Conservation (phyloP, 2,329 filamentous ascomycete genomes). For the Penicillium concentricum region DNA sequence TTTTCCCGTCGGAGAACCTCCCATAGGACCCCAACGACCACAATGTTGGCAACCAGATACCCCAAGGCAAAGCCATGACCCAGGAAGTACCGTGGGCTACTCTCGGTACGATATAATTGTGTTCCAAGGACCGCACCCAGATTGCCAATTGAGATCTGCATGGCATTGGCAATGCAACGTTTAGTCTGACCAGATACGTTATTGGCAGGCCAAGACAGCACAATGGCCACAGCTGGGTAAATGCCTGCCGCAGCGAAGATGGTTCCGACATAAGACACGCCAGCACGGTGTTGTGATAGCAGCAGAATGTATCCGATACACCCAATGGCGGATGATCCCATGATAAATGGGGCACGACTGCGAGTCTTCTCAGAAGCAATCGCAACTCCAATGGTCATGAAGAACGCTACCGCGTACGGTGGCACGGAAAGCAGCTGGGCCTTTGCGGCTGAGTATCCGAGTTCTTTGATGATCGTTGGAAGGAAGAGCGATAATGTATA, state of each 20-base stretch:
- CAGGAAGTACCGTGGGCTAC: slow-evolving; percentile 62
- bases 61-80: slow-evolving; percentile 67
- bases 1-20: slow-evolving; percentile 60
- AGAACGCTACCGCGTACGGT: slow-evolving; percentile 62
- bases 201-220: slow-evolving; percentile 68
- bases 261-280: slow-evolving; percentile 5
- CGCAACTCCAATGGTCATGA: slow-evolving; percentile 59
- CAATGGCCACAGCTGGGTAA: slow-evolving; percentile 53
- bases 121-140: slow-evolving; percentile 67
- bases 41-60: slow-evolving; percentile 60
- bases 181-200: slow-evolving; percentile 72
- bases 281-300: slow-evolving; percentile 52
- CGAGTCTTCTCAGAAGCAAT: slow-evolving; percentile 54
- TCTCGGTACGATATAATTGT: slow-evolving; percentile 63
- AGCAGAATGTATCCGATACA: slow-evolving; percentile 64
- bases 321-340: slow-evolving; percentile 56
- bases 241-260: slow-evolving; percentile 8
- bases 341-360: slow-evolving; percentile 63
- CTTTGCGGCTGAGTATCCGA: slow-evolving; percentile 43
- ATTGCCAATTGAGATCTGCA: slow-evolving; percentile 72
- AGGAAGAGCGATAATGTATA: slow-evolving; percentile 43
- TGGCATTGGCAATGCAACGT: slow-evolving; percentile 64
- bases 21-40: slow-evolving; percentile 56
- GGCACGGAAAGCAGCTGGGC: slow-evolving; percentile 61
- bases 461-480: slow-evolving; percentile 45